Base-by-base conservation (phyloP, 192 early-diverging fungal genomes). In the Jimgerdemannia lactiflua region DNA sequence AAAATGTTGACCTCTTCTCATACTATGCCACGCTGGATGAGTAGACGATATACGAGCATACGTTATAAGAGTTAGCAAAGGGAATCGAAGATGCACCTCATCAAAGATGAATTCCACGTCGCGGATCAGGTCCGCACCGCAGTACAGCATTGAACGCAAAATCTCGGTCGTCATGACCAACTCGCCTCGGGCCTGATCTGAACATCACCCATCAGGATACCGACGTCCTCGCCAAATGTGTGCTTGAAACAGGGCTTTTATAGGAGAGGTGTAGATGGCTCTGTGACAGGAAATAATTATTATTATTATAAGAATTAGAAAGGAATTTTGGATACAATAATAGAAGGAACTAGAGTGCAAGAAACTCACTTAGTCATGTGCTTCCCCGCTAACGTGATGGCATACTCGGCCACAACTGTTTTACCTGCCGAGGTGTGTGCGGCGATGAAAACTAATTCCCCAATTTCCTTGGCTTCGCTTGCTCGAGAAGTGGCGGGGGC, bases 1-100 rank as follows among this genome's bases (percentile, higher is more conserved):
- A 99, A 97, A 76, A 98, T 98, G 73, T 98, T 99, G 41, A 98
- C 96, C 82, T 99, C 98, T 84, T 99, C 97, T 97, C 98, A 99
- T 3, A 99, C 98, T 1, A 99, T 96, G 70, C 98, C 98, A 75
- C 93, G 84, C 92, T 93, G 40, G 54, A 64, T 71, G 29, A 18
- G 3, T 42, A 66, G n/a, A 71, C 65, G n/a, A 63, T n/a, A 43
- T 8, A 70, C 10, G 44, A 68, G 41, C 43, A 17, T 11, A 29
- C 29, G 29, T 19, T 9, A 9, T 41, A 2, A 6, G 29, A 41
- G 9, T 29, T 29, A 29, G 49, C 49, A 59, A 59, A 59, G 49
- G 49, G 6, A 0, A 59, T 59, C 14, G 8, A 14, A 59, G 49
- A 59, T 99, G 98, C 67, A 96, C 94, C 84, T 99, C 97, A 83